Evolutionary conservation across 352 stramenopile genomes (phyloP), one percentile per base, ranked within the genome.

Genomic region (Globisporangium takayamanum): DNA sequence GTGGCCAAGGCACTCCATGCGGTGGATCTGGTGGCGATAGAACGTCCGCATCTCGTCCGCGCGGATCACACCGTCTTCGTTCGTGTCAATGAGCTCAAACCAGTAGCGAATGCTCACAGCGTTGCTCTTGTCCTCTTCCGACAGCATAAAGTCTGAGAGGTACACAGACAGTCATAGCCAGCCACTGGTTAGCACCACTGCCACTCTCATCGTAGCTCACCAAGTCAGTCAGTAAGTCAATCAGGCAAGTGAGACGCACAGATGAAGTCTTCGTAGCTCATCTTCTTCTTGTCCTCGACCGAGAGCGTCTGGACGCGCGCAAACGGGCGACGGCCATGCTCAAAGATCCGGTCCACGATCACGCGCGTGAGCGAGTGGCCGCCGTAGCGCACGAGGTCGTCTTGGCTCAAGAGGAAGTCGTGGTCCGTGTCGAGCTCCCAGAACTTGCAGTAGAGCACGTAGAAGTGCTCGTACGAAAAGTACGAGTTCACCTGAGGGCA

Each of bases 401-500:
- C 85, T 30, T 71, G 80, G 51, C 76, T 92, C 39, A 95, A 69
- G 26, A 90, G 66, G 57, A 95, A 95, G 56, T 95, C 85, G 66
- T 93, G 85, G 56, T 95, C 85, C 50, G 95, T 93, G 78, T 99
- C 97, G 25, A 99, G 86, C 67, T 99, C 97, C 95, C 97, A 99
- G 64, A 99, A 99, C 66, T 98, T 96, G 78, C 97, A 99, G 74
- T 99, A 99, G 39, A 99, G 70, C 53, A 99, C 96, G 74, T 99
- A 99, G 65, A 99, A 99, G 73, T 99, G 97, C 78, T 99, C 97
- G 73, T 99, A 99, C 25, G 84, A 98, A 74, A 99, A 99, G 76
- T 96, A 98, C 50, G 89, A 88, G 68, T 93, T 96, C 50, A 97
- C 87, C 84, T 94, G 51, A 33, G 28, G 28, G 28, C 28, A 33